These are phyloP conservation scores for Lithocarpus polystachyus DNA, from an alignment of 306 rosid genomes.

Conservation along the genomic window DNA sequence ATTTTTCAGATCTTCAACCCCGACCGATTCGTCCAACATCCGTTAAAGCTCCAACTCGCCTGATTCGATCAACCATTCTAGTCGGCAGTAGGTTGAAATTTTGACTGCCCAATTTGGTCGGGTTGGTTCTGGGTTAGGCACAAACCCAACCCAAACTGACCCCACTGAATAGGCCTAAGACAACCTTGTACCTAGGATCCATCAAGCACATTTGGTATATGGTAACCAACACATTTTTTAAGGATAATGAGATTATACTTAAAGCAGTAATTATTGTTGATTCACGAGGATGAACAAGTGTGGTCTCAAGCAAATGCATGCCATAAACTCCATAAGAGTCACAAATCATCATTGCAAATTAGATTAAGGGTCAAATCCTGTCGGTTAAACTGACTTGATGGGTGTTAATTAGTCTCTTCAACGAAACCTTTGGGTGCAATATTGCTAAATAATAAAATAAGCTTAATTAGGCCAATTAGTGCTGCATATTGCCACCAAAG, in stretches of 20 bases:
- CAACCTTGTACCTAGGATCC: too few species aligned
- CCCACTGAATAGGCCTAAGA: fast-evolving
- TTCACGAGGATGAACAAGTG: neutral
- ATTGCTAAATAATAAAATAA: neutral
- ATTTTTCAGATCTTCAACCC: too few species aligned
- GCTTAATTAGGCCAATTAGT: neutral
- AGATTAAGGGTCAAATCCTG: neutral
- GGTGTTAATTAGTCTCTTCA: neutral
- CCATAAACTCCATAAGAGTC: too few species aligned
- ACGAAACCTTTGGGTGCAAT: neutral
- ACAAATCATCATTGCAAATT: neutral
- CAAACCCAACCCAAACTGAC: too few species aligned
- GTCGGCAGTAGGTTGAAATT: too few species aligned
- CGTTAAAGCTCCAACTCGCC: too few species aligned
- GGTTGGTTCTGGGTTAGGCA: too few species aligned
- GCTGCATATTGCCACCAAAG: neutral
- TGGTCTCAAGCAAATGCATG: neutral
- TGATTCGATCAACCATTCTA: fast-evolving
- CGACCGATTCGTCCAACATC: fast-evolving
- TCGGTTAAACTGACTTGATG: neutral
- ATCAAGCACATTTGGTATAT: too few species aligned
- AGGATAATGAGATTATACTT: neutral
- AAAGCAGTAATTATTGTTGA: neutral
- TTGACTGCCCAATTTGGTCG: fast-evolving
- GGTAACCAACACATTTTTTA: too few species aligned